These are phyloP conservation scores for Sequoiadendron giganteum DNA, from an alignment of 75 land plant species.

Conservation along the genomic window DNA sequence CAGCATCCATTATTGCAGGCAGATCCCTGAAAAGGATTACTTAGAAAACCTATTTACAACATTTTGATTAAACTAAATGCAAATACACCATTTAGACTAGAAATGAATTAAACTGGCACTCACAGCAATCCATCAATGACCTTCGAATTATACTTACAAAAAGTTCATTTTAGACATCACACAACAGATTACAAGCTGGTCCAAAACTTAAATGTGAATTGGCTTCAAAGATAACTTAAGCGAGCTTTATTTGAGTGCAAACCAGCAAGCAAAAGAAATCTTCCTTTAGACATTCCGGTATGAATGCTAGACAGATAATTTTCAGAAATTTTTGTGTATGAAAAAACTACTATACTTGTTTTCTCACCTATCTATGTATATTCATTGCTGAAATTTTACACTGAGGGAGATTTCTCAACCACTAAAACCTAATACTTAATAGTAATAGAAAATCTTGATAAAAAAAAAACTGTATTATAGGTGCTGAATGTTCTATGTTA, in stretches of 20 bases:
- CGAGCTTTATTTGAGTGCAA: neutral
- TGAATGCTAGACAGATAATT: neutral
- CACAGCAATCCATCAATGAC: neutral
- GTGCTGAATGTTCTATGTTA: too few relatives aligned
- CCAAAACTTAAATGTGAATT: too few relatives aligned
- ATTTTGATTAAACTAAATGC: neutral
- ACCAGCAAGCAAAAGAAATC: neutral
- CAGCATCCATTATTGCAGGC: neutral
- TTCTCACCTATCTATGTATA: too few relatives aligned
- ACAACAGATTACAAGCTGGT: too few relatives aligned
- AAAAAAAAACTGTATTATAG: too few relatives aligned
- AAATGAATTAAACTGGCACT: neutral
- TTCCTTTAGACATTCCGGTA: neutral
- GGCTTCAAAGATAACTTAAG: neutral
- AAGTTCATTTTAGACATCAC: too few relatives aligned
- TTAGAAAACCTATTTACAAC: neutral
- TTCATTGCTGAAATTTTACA: too few relatives aligned
- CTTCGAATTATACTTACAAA: neutral
- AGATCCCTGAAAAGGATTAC: neutral
- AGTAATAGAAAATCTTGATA: too few relatives aligned
- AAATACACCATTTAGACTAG: neutral
- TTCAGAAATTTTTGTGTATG: neutral
- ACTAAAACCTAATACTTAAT: too few relatives aligned
- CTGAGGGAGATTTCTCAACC: too few relatives aligned
- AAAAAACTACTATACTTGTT: too few relatives aligned